phyloP scores from a whole-genome alignment of 2,329 filamentous ascomycete genomes.

The Huntiella savannae region DNA sequence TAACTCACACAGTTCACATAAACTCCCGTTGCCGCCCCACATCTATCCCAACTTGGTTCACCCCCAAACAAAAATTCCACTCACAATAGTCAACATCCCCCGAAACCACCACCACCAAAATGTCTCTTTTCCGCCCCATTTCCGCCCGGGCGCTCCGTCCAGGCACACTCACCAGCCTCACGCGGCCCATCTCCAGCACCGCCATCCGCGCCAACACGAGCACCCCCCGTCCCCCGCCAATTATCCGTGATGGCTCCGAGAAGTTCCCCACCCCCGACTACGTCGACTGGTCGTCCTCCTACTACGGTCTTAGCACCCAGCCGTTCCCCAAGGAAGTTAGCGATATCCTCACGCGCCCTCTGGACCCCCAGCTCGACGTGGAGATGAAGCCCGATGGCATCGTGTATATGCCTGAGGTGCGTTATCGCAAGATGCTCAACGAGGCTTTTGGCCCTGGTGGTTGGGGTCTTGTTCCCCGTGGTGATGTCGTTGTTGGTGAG shows the following conservation, averaged over 20 bases:
- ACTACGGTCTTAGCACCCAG: conserved; percentile 53
- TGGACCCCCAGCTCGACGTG: conserved; percentile 51
- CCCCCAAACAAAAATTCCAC: not conserved
- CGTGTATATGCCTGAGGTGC: conserved; percentile 92
- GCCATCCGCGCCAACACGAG: not conserved
- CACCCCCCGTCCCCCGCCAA: conserved; percentile 4
- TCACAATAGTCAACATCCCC: not conserved
- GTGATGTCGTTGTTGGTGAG: conserved; percentile 68
- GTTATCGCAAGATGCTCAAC: conserved; percentile 84
- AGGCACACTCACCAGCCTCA: too few species aligned
- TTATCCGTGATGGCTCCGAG: not conserved
- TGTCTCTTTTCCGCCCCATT: too few species aligned
- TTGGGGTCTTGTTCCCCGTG: conserved; percentile 81
- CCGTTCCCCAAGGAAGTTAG: conserved; percentile 54
- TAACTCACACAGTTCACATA: not conserved
- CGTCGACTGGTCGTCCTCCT: conserved; percentile 68
- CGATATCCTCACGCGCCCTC: conserved; percentile 45
- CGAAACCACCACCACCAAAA: too few species aligned
- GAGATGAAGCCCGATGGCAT: conserved; percentile 98
- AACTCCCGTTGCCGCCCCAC: not conserved
- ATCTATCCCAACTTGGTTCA: not conserved
- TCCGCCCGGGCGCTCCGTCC: too few species aligned
- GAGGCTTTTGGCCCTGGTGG: conserved; percentile 82
- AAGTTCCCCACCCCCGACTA: conserved; percentile 11
- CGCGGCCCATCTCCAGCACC: not conserved